These are phyloP conservation scores for Paramecium octaurelia DNA, from an alignment of 73 alveolate genomes.

Conservation along the genomic window DNA sequence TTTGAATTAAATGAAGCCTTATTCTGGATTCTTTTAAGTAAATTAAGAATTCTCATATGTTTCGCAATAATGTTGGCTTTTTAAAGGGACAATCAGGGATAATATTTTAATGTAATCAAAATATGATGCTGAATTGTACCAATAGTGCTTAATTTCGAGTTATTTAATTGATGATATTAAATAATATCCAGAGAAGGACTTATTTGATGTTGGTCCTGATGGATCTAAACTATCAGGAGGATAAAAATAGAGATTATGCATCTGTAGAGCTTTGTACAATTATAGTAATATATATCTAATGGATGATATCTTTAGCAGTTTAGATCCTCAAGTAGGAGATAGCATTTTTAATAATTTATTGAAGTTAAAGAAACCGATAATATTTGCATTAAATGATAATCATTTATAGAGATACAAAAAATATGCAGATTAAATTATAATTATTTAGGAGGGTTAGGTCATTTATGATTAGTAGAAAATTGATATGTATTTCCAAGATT, in stretches of 20 bases:
- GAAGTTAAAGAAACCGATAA: neutral
- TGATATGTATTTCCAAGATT: neutral
- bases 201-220: constrained; percentile 47
- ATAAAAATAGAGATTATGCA: constrained; percentile 26
- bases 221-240: constrained; percentile 63
- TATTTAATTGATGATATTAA: constrained; percentile 81
- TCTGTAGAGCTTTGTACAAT: constrained; percentile 43
- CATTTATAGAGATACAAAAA: neutral
- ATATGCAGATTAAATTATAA: neutral
- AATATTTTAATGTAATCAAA: constrained; percentile 79
- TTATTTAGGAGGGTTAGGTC: neutral
- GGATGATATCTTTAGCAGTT: constrained; percentile 52
- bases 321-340: constrained; percentile 56
- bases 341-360: neutral
- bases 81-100: constrained; percentile 80
- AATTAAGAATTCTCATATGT: constrained; percentile 65
- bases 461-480: neutral
- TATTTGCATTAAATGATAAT: neutral
- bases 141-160: constrained; percentile 69
- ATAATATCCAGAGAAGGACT: neutral
- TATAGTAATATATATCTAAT: constrained; percentile 4
- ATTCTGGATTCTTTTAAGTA: neutral
- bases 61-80: constrained; percentile 83
- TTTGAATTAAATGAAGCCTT: constrained; percentile 4
- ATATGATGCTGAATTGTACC: constrained; percentile 73